Evolutionary conservation across 257 asterid species (phyloP).

Genomic region (Striga asiatica): DNA sequence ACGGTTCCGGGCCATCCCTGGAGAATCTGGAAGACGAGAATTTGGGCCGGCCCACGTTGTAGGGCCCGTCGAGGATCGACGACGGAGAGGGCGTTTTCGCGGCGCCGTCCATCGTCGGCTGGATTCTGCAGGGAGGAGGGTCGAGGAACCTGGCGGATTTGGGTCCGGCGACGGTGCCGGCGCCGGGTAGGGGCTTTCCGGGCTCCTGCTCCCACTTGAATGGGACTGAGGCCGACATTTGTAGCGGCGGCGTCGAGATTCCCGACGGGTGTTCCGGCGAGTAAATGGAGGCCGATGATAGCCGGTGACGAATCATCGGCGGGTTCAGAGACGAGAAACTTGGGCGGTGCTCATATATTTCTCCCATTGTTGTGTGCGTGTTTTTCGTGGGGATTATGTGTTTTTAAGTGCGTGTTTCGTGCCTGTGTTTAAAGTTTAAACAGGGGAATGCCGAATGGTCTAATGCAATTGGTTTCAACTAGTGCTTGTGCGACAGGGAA

Average conservation of each 20-base stretch:
- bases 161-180: constrained; percentile 24
- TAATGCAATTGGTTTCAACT: too few species aligned
- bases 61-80: constrained; percentile 42
- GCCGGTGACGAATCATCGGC: constrained; percentile 17
- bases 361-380: not conserved
- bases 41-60: constrained; percentile 20
- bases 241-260: constrained; percentile 39
- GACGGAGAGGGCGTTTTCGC: constrained; percentile 50
- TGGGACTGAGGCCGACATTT: constrained; percentile 40
- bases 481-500: too few species aligned
- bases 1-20: constrained; percentile 26
- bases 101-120: too few species aligned
- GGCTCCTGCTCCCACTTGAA: constrained; percentile 81
- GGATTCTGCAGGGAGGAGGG: constrained; percentile 46
- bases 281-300: not conserved
- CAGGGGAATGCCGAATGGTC: not conserved
- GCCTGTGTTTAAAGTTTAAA: too few species aligned
- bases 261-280: constrained; percentile 49
- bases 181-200: constrained; percentile 61
- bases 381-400: not conserved
- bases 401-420: too few species aligned
- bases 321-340: constrained; percentile 25
- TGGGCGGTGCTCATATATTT: not conserved
- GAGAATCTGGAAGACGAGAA: constrained; percentile 46
- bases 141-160: constrained; percentile 24